Base-by-base conservation (phyloP, 805 yeast species). In the Candida tallmaniae region DNA sequence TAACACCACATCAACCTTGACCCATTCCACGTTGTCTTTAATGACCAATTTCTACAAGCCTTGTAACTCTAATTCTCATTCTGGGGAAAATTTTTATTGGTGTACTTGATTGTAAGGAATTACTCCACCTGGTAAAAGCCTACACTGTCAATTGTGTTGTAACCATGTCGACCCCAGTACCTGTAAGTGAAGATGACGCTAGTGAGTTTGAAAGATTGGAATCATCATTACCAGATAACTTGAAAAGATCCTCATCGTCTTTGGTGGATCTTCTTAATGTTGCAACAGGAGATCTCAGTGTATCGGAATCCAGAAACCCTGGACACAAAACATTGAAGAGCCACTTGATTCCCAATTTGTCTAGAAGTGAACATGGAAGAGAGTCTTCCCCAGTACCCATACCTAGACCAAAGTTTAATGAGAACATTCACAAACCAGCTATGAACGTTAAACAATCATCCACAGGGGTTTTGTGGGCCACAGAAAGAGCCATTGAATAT, bases 391-490 rank as follows among this genome's bases (percentile, higher is more conserved):
- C 78, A 2, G 53, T 73, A 7, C 78, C 78, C 1, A 51, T 70
- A 22, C 78, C 78, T 1, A 62, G 61, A 21, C 77, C 78, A 5
- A 50, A 59, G 29, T 55, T 61, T 45, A 58, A 64, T 34, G 68
- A 62, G 33, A 66, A 58, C 20, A 66, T 70, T 35, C 68, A 67
- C 46, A 69, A 71, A 45, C 82, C 82, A 5, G 82, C 80, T 6
- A 56, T 76, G 62, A 76, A 76, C 54, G 71, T 74, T 23, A 65
- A 66, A 37, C 79, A 75, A 45, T 70, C 78, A 9, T 73, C 79
- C 9, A 76, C 82, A 0, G 82, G 82, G 36, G 82, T 76, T 22
- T 67, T 76, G 34, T 76, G 82, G 82, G 74, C 74, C 36, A 76
- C 82, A 1, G 81, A 76, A 46, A 60, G 80, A 41, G 82, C 82